Percentiles rank a stretch among this genome's conserved stretches.
These are phyloP conservation scores for Trichosporon ovoides DNA, from an alignment of 1,284 basidiomycete species.

Conservation along the genomic window DNA sequence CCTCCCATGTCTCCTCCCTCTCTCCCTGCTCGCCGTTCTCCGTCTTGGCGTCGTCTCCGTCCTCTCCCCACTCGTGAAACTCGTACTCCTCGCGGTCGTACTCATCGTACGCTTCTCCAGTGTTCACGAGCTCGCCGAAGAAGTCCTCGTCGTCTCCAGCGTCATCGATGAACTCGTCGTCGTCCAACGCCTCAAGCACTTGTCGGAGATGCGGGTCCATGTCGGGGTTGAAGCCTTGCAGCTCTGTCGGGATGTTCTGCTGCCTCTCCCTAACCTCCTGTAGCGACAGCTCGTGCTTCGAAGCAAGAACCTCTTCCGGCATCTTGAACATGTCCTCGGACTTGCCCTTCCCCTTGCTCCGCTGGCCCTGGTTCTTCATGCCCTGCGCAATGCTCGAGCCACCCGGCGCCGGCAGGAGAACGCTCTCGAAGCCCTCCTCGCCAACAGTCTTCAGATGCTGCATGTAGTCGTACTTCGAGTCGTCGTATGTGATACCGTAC, in stretches of 20 bases:
- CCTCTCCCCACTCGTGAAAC: constrained; percentile 60
- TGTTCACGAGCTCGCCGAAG: constrained; percentile 40
- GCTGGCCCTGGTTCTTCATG: constrained; percentile 31
- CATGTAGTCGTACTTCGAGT: constrained; percentile 99
- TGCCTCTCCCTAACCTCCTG: constrained; percentile 61
- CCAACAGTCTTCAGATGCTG: constrained; percentile 82
- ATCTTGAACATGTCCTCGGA: constrained; percentile 49
- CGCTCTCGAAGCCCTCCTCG: constrained; percentile 58
- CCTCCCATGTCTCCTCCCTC: constrained; percentile 61
- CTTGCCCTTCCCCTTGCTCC: constrained; percentile 34
- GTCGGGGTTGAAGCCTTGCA: constrained; percentile 86
- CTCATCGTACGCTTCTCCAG: constrained; percentile 58
- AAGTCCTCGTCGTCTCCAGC: constrained; percentile 58
- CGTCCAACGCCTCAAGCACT: constrained; percentile 90
- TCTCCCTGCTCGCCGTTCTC: constrained; percentile 30
- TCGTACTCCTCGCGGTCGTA: constrained; percentile 55
- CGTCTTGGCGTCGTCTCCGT: constrained; percentile 38
- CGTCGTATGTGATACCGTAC: constrained; percentile 93
- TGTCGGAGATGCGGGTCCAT: constrained; percentile 96
- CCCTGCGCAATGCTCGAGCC: constrained; percentile 39
- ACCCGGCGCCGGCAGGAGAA: constrained; percentile 67
- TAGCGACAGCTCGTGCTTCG: constrained; percentile 64
- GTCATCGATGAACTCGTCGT: constrained; percentile 79
- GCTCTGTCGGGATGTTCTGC: constrained; percentile 64
- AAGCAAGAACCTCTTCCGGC: constrained; percentile 70